Conservation (phyloP, 352 stramenopile species). For the Phytophthora palmivora region DNA sequence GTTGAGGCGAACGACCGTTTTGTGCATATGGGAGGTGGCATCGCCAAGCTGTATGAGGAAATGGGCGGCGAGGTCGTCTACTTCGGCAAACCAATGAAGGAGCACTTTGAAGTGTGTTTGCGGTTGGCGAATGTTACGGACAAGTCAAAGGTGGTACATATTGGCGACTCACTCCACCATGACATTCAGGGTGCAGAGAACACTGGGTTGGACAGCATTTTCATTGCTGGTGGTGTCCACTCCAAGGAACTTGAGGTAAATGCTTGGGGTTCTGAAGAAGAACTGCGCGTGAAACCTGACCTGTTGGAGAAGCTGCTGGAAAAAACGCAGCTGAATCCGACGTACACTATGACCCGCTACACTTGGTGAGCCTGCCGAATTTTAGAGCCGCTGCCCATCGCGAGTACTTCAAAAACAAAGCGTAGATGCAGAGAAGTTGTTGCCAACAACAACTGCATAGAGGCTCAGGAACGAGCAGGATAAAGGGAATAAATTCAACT, state of each 20-base stretch:
- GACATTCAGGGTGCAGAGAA: slow-evolving; percentile 65
- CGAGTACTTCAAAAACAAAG: no score
- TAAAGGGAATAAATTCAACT: background rate
- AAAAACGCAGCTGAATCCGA: slow-evolving; percentile 32
- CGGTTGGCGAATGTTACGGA: slow-evolving; percentile 37
- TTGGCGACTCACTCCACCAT: slow-evolving; percentile 75
- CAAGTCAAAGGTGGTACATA: slow-evolving; percentile 56
- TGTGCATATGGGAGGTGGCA: slow-evolving; percentile 74
- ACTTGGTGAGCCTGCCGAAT: slow-evolving; percentile 32
- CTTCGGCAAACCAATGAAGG: slow-evolving; percentile 88
- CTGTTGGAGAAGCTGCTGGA: slow-evolving; percentile 35
- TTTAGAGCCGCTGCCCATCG: background rate
- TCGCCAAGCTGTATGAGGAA: slow-evolving; percentile 82
- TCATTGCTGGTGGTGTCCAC: slow-evolving; percentile 68
- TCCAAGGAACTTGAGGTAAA: slow-evolving; percentile 50
- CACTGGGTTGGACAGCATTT: slow-evolving; percentile 61
- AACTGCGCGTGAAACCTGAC: slow-evolving; percentile 35
- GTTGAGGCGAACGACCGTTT: slow-evolving; percentile 65
- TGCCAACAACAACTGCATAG: background rate
- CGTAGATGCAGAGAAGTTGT: no score
- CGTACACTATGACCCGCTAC: slow-evolving; percentile 44
- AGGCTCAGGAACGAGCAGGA: slow-evolving; percentile 4
- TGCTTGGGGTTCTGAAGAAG: slow-evolving; percentile 34
- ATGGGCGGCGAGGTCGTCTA: slow-evolving; percentile 74
- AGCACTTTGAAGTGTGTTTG: slow-evolving; percentile 80